Conservation (phyloP, 2,329 filamentous ascomycete genomes). For the Beauveria australis region DNA sequence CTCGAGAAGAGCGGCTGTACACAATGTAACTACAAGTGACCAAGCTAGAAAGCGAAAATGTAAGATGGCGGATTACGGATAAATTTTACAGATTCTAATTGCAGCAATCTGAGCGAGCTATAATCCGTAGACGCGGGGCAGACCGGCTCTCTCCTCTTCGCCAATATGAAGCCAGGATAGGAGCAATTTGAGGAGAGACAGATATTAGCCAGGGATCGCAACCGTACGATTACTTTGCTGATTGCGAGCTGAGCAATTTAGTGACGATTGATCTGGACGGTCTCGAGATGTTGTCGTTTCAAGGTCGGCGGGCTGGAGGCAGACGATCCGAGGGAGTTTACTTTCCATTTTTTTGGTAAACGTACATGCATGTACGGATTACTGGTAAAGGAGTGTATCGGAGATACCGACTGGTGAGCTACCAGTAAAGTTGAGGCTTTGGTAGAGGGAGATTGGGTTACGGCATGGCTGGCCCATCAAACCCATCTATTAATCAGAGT, state of each 20-base stretch:
- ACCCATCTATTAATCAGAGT: background rate
- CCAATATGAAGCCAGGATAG: background rate
- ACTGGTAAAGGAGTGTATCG: too few relatives aligned
- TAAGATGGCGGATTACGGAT: slow-evolving; percentile 2
- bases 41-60: background rate
- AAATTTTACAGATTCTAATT: slow-evolving; percentile 3
- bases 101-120: slow-evolving; percentile 5
- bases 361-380: too few relatives aligned
- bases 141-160: background rate
- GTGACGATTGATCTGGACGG: background rate
- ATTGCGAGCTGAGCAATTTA: background rate
- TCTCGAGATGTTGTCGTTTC: too few relatives aligned
- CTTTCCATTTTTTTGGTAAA: too few relatives aligned
- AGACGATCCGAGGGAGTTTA: too few relatives aligned
- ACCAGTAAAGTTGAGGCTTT: background rate
- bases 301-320: too few relatives aligned
- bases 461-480: background rate
- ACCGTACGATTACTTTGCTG: background rate
- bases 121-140: background rate
- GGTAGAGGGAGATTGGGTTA: background rate
- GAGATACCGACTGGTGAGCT: too few relatives aligned
- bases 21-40: slow-evolving; percentile 5
- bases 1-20: slow-evolving; percentile 1
- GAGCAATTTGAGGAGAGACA: background rate
- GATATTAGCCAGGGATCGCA: background rate